Base-by-base conservation (phyloP, 495 filamentous ascomycete genomes). In the Neurospora pannonica region DNA sequence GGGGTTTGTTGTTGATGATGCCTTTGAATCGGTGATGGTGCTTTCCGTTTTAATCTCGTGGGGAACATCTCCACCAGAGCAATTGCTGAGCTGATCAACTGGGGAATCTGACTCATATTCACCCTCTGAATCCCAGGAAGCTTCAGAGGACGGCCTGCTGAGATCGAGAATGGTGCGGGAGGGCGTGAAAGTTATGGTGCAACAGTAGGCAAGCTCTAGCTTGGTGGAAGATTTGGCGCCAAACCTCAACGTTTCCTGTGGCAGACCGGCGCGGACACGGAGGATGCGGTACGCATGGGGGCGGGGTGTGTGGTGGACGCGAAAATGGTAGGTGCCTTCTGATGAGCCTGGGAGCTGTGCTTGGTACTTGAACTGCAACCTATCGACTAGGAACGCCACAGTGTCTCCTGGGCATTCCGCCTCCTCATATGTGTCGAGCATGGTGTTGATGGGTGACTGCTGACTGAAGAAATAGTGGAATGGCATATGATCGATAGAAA, bases 1-100 rank as follows among this genome's bases (percentile, higher is more conserved):
- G 85, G 85, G 54, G 79, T 79, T 17, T 70, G 2, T 39, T 11
- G 38, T 11, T 38, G 8, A 38, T 38, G 38, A 38, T 40, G 5
- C 1, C 4, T 15, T 17, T 40, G 39, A 15, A 15, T 15, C 13
- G 15, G 15, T 0, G 15, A 48, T 31, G 13, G 71, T 71, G 36
- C 38, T 48, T 2, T 54, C 17, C 31, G n/a, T 3, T 4, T 24
- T 11, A 1, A 2, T 2, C 10, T 24, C 0, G 5, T 1, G 1
- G n/a, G 10, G 4, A 54, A 54, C 46, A 46, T 3, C 3, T 7
- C 3, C 43, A 4, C 2, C 7, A 1, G 4, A 10, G 43, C 19
- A 10, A 46, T 2, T 8, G 43, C n/a, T 46, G 43, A 4, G n/a
- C 43, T 48, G 43, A 48, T 4, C 8, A 11, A 9, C n/a, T 48